These are phyloP conservation scores for Fomitopsis pulvina DNA, from an alignment of 768 basidiomycete genomes.

Conservation along the genomic window DNA sequence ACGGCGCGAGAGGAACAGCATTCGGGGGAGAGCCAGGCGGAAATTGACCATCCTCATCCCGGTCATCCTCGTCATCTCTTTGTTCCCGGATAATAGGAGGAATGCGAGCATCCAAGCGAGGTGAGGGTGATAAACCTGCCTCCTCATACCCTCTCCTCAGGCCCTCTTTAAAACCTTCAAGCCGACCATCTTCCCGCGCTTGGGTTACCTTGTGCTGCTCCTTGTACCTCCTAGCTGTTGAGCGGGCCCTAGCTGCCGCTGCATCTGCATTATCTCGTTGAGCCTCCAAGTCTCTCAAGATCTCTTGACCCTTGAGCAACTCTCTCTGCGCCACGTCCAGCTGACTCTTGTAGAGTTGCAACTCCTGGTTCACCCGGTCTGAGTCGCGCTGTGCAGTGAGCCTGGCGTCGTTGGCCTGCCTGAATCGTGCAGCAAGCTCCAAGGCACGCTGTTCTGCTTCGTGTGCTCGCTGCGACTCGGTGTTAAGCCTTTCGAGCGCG, in stretches of 20 bases:
- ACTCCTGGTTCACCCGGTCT: constrained; percentile 32
- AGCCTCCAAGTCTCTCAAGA: constrained; percentile 35
- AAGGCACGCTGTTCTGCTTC: constrained; percentile 41
- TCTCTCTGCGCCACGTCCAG: constrained; percentile 39
- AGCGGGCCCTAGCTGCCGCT: constrained; percentile 36
- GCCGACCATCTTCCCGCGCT: constrained; percentile 39
- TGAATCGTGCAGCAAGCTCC: constrained; percentile 37
- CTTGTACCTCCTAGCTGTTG: constrained; percentile 36
- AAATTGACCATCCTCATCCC: background rate
- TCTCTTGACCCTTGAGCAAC: constrained; percentile 35
- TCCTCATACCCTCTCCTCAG: constrained; percentile 22
- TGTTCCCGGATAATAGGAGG: background rate
- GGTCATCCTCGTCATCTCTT: constrained; percentile 2
- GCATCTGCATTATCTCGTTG: constrained; percentile 41
- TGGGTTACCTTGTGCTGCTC: constrained; percentile 34
- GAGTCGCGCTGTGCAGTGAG: constrained; percentile 32
- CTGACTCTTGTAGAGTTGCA: constrained; percentile 39
- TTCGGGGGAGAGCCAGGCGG: constrained; percentile 6
- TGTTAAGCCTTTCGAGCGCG: constrained; percentile 29
- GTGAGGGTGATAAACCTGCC: constrained; percentile 3
- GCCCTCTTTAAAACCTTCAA: constrained; percentile 36
- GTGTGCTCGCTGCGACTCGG: constrained; percentile 35
- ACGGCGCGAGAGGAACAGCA: constrained; percentile 1
- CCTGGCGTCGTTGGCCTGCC: constrained; percentile 33
- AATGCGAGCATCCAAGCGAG: background rate